Percentiles rank a stretch among this genome's conserved stretches.
Conservation (phyloP, 1,284 basidiomycete genomes). For the Ustilago sp. region DNA sequence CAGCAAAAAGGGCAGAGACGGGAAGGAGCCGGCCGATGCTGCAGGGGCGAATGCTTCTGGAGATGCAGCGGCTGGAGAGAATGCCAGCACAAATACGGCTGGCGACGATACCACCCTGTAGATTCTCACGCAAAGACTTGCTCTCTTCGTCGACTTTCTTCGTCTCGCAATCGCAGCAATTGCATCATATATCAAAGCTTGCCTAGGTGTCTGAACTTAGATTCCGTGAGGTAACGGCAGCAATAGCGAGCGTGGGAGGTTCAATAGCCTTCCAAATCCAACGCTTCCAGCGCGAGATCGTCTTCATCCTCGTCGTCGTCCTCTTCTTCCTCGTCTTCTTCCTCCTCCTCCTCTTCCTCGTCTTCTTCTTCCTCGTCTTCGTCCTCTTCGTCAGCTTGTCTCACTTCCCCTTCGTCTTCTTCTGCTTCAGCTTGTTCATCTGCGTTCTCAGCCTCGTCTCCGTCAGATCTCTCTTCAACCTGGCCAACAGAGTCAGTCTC, state of each 20-base stretch:
- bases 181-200: background rate
- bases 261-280: slow-evolving; percentile 78
- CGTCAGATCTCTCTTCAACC: background rate
- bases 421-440: background rate
- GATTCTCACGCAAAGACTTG: background rate
- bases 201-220: background rate
- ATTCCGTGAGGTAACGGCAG: background rate
- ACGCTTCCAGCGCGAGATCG: slow-evolving; percentile 96
- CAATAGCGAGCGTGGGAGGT: background rate
- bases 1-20: slow-evolving; percentile 22
- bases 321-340: slow-evolving; percentile 16
- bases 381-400: background rate
- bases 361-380: slow-evolving; percentile 7
- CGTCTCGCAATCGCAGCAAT: slow-evolving; percentile 6
- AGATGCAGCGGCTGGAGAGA: background rate
- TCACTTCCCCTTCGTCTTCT: background rate
- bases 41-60: background rate
- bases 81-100: slow-evolving; percentile 9
- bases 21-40: slow-evolving; percentile 1
- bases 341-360: background rate
- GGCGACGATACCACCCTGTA: slow-evolving; percentile 21
- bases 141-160: background rate
- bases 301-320: slow-evolving; percentile 79
- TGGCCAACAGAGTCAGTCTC: background rate
- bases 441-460: background rate